These are phyloP conservation scores for Vaucheria bursata DNA, from an alignment of 352 stramenopile genomes.

Conservation along the genomic window DNA sequence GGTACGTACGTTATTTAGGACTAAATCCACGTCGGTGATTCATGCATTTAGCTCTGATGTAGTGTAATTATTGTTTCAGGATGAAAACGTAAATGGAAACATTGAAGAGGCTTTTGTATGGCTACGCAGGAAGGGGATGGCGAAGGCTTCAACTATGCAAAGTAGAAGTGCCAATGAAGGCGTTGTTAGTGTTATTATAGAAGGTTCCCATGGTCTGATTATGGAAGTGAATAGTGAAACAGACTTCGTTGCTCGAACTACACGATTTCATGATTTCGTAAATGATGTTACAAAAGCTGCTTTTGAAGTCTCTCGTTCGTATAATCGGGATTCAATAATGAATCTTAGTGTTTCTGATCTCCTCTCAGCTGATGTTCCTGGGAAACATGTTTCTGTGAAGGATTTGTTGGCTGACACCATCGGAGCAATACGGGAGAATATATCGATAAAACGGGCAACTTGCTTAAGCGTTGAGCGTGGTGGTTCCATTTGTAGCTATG, in stretches of 20 bases:
- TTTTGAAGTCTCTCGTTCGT: conserved; percentile 26
- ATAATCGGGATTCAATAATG: conserved; percentile 39
- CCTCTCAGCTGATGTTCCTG: conserved; percentile 8
- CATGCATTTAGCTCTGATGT: no score
- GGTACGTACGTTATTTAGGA: neutral
- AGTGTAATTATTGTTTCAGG: conserved; percentile 49
- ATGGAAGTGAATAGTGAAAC: conserved; percentile 79
- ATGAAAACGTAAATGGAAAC: conserved; percentile 61
- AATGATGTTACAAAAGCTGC: conserved; percentile 25
- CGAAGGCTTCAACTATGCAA: conserved; percentile 61
- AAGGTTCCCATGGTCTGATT: conserved; percentile 55
- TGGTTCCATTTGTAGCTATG: conserved; percentile 57
- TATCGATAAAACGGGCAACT: conserved; percentile 63
- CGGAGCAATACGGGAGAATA: conserved; percentile 72
- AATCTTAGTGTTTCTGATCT: conserved; percentile 33
- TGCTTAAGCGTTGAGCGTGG: conserved; percentile 56
- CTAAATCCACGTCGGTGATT: no score
- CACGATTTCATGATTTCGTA: conserved; percentile 66
- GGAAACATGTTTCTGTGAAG: conserved; percentile 56
- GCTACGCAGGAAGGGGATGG: conserved; percentile 74
- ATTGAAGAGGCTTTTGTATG: conserved; percentile 71
- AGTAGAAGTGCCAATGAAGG: conserved; percentile 65
- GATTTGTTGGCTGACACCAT: conserved; percentile 66
- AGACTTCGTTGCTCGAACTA: conserved; percentile 79
- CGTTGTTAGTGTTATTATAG: conserved; percentile 50